A percentile compares a stretch with the other conserved stretches of the same genome.
phyloP scores from a whole-genome alignment of 192 early-diverging fungal genomes.

The Coemansia sp. region DNA sequence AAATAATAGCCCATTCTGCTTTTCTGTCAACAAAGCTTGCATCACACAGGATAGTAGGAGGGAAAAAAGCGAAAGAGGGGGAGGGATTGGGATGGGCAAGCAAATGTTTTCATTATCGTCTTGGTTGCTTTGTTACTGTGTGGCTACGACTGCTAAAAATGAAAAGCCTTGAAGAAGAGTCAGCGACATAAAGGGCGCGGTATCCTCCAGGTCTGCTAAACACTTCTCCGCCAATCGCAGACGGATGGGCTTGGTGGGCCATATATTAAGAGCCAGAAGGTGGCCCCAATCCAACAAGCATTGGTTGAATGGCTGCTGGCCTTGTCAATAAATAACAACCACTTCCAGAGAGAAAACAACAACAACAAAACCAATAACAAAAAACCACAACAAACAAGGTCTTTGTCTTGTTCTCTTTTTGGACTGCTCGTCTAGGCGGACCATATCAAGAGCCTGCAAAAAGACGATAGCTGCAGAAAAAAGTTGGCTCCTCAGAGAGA shows the following conservation, averaged over 20 bases:
- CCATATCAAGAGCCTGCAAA: not conserved
- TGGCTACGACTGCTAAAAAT: slow-evolving; percentile 14
- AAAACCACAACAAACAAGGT: not conserved
- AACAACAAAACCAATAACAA: not conserved
- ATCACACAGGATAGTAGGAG: not conserved
- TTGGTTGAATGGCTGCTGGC: too few relatives aligned
- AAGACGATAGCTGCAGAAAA: not conserved
- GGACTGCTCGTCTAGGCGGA: too few relatives aligned
- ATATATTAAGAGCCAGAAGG: too few relatives aligned
- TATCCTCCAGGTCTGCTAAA: too few relatives aligned
- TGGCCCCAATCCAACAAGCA: too few relatives aligned
- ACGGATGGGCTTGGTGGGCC: too few relatives aligned
- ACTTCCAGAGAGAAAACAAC: not conserved
- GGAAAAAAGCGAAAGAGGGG: not conserved
- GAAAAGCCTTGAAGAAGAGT: slow-evolving; percentile 10
- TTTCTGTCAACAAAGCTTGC: slow-evolving; percentile 39
- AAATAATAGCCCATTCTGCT: not conserved
- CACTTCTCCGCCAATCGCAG: too few relatives aligned
- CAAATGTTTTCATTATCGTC: slow-evolving; percentile 7
- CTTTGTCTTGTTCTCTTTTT: not conserved
- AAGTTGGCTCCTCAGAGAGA: too few relatives aligned
- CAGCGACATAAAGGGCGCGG: too few relatives aligned
- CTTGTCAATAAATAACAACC: too few relatives aligned
- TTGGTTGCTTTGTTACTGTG: not conserved
- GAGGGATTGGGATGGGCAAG: not conserved